Conservation (phyloP, 2,329 filamentous ascomycete genomes). For the Fusarium sp. region DNA sequence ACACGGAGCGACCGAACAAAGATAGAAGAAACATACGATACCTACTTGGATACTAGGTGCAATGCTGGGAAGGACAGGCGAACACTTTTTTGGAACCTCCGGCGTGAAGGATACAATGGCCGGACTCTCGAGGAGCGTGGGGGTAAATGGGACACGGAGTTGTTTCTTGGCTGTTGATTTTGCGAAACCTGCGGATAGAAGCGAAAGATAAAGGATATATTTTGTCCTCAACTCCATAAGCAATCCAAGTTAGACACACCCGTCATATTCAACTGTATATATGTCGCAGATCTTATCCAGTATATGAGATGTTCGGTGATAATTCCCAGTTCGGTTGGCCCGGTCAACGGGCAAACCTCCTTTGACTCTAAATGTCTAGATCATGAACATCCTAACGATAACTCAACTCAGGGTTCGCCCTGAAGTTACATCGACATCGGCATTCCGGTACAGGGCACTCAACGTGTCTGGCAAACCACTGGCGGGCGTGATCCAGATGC, state of each 20-base stretch:
- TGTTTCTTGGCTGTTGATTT: constrained; percentile 19
- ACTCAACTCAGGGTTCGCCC: constrained; percentile 67
- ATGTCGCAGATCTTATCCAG: background rate
- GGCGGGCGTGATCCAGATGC: constrained; percentile 72
- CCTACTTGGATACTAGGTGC: constrained; percentile 6
- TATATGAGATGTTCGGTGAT: background rate
- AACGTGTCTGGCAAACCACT: constrained; percentile 72
- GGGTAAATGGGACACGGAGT: constrained; percentile 17
- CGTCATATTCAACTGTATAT: constrained; percentile 15
- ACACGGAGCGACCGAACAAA: constrained; percentile 10
- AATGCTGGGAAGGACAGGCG: constrained; percentile 7
- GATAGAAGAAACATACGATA: constrained; percentile 29
- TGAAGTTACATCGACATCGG: constrained; percentile 70
- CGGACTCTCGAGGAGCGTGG: background rate
- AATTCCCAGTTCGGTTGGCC: background rate
- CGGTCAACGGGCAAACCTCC: background rate
- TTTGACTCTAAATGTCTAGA: background rate
- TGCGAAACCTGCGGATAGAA: constrained; percentile 21
- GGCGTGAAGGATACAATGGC: constrained; percentile 20
- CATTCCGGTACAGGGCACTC: constrained; percentile 77
- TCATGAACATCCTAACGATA: constrained; percentile 51
- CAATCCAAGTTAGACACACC: constrained; percentile 20
- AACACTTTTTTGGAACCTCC: constrained; percentile 2
- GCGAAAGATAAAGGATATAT: constrained; percentile 12
- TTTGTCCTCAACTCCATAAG: constrained; percentile 9